Evolutionary conservation across 169 alveolate species (phyloP).

Genomic region (Fabrea salina): DNA sequence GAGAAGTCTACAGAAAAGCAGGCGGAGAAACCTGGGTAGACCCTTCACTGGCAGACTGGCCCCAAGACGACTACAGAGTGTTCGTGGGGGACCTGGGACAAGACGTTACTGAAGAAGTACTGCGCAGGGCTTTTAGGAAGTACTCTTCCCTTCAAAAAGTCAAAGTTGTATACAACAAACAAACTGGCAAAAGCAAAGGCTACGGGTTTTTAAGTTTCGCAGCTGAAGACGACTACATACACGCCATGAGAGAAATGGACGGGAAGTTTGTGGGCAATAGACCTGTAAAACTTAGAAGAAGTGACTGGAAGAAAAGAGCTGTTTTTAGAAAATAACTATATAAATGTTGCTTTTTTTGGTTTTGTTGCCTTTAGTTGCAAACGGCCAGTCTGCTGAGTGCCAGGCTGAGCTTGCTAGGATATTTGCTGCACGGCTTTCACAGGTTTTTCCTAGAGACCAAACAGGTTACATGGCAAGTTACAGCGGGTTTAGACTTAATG

Average conservation of each 20-base stretch:
- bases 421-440: background rate
- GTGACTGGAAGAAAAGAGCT: slow-evolving; percentile 93
- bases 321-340: too few species aligned
- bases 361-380: too few species aligned
- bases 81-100: slow-evolving; percentile 97
- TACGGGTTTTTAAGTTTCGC: slow-evolving; percentile 94
- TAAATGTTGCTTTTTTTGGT: too few species aligned
- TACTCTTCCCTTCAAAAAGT: slow-evolving; percentile 92
- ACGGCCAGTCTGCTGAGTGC: too few species aligned
- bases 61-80: slow-evolving; percentile 94
- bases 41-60: slow-evolving; percentile 96
- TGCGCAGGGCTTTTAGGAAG: slow-evolving; percentile 94
- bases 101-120: slow-evolving; percentile 96
- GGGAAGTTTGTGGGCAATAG: slow-evolving; percentile 94
- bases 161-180: slow-evolving; percentile 94
- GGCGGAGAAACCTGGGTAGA: slow-evolving; percentile 98
- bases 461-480: background rate
- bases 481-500: slow-evolving; percentile 4
- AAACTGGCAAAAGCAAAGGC: slow-evolving; percentile 95
- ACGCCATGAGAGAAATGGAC: slow-evolving; percentile 94
- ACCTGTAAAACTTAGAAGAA: slow-evolving; percentile 90
- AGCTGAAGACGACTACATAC: slow-evolving; percentile 90
- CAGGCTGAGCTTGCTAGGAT: background rate
- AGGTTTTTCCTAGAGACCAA: background rate
- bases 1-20: slow-evolving; percentile 83